phyloP scores from a whole-genome alignment of 1,139 yeast species.

The Meyerozyma athensensis region DNA sequence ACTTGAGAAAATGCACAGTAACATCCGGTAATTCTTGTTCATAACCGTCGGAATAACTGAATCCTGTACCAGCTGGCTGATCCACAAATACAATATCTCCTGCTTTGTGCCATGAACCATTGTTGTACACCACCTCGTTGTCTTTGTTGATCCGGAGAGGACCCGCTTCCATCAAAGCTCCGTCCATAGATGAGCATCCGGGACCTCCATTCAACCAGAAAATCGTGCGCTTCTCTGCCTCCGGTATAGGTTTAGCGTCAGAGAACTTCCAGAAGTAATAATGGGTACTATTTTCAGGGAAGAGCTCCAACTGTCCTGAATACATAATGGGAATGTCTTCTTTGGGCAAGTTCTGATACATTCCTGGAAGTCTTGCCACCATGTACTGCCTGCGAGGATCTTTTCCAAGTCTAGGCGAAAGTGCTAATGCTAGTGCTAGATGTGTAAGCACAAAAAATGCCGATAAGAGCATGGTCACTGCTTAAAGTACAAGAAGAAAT shows the following conservation, averaged over 20 bases:
- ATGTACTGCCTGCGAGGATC: conserved; percentile 22
- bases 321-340: conserved; percentile 51
- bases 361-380: conserved; percentile 41
- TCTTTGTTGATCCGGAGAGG: conserved; percentile 63
- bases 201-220: conserved; percentile 97
- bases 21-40: conserved; percentile 57
- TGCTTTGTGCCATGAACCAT: conserved; percentile 81
- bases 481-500: no score
- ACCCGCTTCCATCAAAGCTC: conserved; percentile 90
- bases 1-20: conserved; percentile 56
- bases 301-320: conserved; percentile 65
- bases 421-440: conserved; percentile 12
- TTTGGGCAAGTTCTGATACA: conserved; percentile 23
- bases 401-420: conserved; percentile 20
- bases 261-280: conserved; percentile 79
- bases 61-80: conserved; percentile 95
- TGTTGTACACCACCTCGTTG: conserved; percentile 47
- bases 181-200: conserved; percentile 98
- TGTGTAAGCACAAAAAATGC: conserved; percentile 6
- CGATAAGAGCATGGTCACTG: background rate
- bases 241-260: conserved; percentile 29
- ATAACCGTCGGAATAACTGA: conserved; percentile 56
- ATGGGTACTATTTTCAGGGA: conserved; percentile 50
- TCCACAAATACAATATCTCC: conserved; percentile 83
- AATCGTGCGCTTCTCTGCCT: conserved; percentile 40